phyloP scores from a whole-genome alignment of 2,329 filamentous ascomycete species.

The Claviceps maximensis region DNA sequence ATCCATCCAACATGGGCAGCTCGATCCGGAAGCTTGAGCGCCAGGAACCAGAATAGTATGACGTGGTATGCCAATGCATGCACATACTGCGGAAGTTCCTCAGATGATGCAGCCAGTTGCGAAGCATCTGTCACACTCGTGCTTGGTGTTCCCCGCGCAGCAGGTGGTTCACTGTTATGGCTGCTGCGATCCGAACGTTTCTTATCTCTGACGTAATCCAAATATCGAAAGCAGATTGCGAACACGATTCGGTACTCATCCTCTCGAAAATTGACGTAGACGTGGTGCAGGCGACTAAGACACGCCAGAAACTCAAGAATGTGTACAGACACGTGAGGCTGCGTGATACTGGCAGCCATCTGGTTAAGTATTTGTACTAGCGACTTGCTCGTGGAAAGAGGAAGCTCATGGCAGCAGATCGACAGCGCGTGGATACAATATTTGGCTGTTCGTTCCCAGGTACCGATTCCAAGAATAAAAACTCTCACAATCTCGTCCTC shows the following conservation, averaged over 20 bases:
- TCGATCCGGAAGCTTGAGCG: conserved; percentile 72
- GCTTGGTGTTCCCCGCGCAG: conserved; percentile 14
- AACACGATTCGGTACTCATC: conserved; percentile 92
- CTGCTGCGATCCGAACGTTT: conserved; percentile 34
- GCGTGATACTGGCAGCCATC: conserved; percentile 93
- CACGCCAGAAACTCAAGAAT: conserved; percentile 92
- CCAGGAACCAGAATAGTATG: conserved; percentile 93
- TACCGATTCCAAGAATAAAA: conserved; percentile 73
- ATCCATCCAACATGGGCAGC: conserved; percentile 83
- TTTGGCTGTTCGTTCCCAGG: conserved; percentile 76
- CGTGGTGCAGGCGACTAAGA: conserved; percentile 67
- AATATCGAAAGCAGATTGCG: conserved; percentile 84
- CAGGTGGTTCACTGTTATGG: conserved; percentile 29
- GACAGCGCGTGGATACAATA: conserved; percentile 90
- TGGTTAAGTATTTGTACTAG: conserved; percentile 78
- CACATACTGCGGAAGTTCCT: conserved; percentile 84
- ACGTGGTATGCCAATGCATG: conserved; percentile 90
- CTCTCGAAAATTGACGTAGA: conserved; percentile 80
- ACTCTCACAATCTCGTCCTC: conserved; percentile 80
- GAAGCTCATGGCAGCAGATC: conserved; percentile 89
- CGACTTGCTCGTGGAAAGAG: conserved; percentile 72
- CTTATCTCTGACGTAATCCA: conserved; percentile 73
- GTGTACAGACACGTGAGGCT: conserved; percentile 80
- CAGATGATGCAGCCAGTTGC: conserved; percentile 31
- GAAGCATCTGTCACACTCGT: conserved; percentile 13